Base-by-base conservation (phyloP, 139 green algal genomes). In the Micromonas commoda region DNA sequence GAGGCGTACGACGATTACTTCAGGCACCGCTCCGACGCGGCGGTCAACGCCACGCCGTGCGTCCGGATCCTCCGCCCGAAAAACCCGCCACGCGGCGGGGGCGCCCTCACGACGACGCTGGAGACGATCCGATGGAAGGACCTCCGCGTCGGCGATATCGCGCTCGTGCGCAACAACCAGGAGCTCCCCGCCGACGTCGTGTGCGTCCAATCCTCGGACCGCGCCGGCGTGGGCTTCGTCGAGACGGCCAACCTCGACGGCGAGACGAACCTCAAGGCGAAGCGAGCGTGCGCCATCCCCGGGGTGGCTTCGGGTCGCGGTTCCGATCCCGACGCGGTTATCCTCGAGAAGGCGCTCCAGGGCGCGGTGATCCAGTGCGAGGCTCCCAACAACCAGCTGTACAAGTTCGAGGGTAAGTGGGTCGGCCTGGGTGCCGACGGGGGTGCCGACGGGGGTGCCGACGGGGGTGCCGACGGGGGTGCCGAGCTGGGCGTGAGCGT, bases 191-290 rank as follows among this genome's bases (percentile, higher is more conserved):
- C 91, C 5, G 92, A 97, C 81, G 63, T 95, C 16, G 45, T 97
- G 37, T 81, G 93, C 64, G 74, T 97, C 31, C 83, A 85, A 23
- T 89, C 83, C 9, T 83, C 84, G 2, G 86, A 92, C 63, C 34
- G 77, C 0, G 88, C 89, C 2, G 85, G 88, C 65, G 75, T 94
- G 13, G 93, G 89, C 77, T 96, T 94, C 70, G 86, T 96, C 21
- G 92, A 97, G 81, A 97, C 93, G 21, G 93, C 91, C 81, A 96
- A 97, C 80, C 86, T 97, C 73, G 93, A 97, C 64, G 93, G 91
- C 23, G 94, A 98, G 77, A 97, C 89, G 37, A 98, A 98, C 85
- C 87, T 98, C 4, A 98, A 98, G 86, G 90, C 97, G 54, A 91
- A 93, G 34, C 83, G 82, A 54, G 57, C 67, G n/a, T 57, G 83